Conservation (phyloP, 805 yeast genomes). For the Saccharomycopsis vini region DNA sequence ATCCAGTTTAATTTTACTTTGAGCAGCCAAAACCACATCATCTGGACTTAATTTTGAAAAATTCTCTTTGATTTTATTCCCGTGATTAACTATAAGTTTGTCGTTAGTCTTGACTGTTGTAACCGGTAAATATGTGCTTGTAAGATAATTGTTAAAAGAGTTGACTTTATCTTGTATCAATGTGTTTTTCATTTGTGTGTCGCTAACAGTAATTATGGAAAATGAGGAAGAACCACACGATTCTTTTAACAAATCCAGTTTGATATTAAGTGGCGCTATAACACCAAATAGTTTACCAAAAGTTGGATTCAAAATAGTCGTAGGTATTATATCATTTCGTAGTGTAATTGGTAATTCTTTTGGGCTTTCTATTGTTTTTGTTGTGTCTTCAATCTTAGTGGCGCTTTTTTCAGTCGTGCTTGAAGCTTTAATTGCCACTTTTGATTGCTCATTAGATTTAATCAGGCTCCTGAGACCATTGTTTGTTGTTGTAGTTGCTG, state of each 20-base stretch:
- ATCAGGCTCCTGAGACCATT: too few species aligned
- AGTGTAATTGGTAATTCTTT: too few species aligned
- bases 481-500: too few species aligned
- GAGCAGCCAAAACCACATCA: constrained; percentile 56
- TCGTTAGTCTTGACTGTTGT: constrained; percentile 31
- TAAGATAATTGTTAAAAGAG: neutral
- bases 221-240: too few species aligned
- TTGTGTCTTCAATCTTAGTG: too few species aligned
- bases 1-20: constrained; percentile 27
- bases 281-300: too few species aligned
- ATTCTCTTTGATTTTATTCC: constrained; percentile 37
- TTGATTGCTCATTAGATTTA: too few species aligned
- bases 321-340: too few species aligned
- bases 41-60: constrained; percentile 77
- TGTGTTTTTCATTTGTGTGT: neutral
- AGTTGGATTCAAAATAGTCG: too few species aligned
- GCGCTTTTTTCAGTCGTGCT: too few species aligned
- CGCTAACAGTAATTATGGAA: neutral
- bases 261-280: neutral
- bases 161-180: neutral
- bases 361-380: too few species aligned
- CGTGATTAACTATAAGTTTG: constrained; percentile 28
- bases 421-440: too few species aligned
- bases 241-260: neutral
- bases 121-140: constrained; percentile 7